Evolutionary conservation across 1,139 yeast species (phyloP).

Genomic region (Yamadazyma membranifaciens): DNA sequence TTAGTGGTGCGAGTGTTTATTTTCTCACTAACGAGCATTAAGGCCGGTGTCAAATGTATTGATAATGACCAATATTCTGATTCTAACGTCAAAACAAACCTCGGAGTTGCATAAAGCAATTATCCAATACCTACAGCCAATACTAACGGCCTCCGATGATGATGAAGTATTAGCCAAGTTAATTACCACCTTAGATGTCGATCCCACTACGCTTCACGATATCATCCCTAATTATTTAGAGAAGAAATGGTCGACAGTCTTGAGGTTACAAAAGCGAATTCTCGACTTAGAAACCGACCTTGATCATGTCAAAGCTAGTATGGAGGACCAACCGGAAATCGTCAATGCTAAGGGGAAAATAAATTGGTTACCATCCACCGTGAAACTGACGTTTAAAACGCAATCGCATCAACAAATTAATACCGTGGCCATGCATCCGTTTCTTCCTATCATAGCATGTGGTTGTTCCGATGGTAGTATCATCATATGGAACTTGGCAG

Average conservation of each 20-base stretch:
- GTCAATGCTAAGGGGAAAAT: constrained; percentile 32
- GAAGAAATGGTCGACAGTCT: constrained; percentile 87
- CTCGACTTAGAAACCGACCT: constrained; percentile 55
- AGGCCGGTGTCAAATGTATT: background rate
- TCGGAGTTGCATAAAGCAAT: constrained; percentile 56
- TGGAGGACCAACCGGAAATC: constrained; percentile 31
- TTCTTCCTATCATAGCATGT: constrained; percentile 60
- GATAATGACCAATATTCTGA: constrained; percentile 18
- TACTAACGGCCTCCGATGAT: constrained; percentile 15
- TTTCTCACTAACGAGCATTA: no score
- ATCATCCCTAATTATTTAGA: constrained; percentile 58
- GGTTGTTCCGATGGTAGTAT: constrained; percentile 77
- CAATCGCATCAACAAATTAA: constrained; percentile 60
- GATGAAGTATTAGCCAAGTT: constrained; percentile 13
- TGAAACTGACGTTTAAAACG: constrained; percentile 50
- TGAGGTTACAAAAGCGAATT: constrained; percentile 73
- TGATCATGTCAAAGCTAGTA: constrained; percentile 36
- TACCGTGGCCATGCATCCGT: constrained; percentile 70
- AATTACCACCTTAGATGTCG: constrained; percentile 17
- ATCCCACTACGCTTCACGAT: constrained; percentile 13
- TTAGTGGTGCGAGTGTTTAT: no score
- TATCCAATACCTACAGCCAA: constrained; percentile 50
- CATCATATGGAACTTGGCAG: constrained; percentile 64
- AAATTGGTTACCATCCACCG: constrained; percentile 70
- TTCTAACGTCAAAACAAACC: constrained; percentile 51